These are phyloP conservation scores for Neurospora tetraspora DNA, from an alignment of 495 filamentous ascomycete species.

Conservation along the genomic window DNA sequence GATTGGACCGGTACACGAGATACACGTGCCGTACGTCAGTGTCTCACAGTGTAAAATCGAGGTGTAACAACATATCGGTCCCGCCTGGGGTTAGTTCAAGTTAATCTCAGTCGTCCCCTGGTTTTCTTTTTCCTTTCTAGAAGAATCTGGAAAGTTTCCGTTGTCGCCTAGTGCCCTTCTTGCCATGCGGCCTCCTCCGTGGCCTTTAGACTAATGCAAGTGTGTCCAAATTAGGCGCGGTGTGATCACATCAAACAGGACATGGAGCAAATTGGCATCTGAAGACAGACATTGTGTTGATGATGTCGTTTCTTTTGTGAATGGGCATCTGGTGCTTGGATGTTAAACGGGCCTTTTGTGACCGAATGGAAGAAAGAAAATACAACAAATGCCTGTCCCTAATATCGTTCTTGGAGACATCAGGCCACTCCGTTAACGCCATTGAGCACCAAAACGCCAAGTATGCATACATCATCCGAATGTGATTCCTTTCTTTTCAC, in stretches of 20 bases:
- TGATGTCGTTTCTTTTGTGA: neutral
- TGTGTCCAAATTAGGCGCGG: neutral
- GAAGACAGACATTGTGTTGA: neutral
- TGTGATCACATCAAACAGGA: neutral
- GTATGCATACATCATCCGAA: too few relatives aligned
- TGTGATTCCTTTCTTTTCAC: too few relatives aligned
- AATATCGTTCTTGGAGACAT: too few relatives aligned
- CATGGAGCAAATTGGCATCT: neutral
- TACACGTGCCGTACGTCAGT: neutral
- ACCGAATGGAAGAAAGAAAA: neutral
- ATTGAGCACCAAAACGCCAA: too few relatives aligned
- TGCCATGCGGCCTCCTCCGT: neutral
- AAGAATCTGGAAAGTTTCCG: neutral
- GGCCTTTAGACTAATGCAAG: neutral
- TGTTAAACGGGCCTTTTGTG: neutral
- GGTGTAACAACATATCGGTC: neutral
- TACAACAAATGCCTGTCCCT: too few relatives aligned
- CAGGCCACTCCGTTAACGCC: too few relatives aligned
- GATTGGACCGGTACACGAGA: neutral
- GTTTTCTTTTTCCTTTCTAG: neutral
- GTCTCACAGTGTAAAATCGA: neutral
- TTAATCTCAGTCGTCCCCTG: neutral
- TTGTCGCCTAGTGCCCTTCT: neutral
- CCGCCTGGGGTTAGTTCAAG: neutral
- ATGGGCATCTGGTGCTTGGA: neutral